Conservation (phyloP, 2,329 filamentous ascomycete species). For the Aspergillus unguis region DNA sequence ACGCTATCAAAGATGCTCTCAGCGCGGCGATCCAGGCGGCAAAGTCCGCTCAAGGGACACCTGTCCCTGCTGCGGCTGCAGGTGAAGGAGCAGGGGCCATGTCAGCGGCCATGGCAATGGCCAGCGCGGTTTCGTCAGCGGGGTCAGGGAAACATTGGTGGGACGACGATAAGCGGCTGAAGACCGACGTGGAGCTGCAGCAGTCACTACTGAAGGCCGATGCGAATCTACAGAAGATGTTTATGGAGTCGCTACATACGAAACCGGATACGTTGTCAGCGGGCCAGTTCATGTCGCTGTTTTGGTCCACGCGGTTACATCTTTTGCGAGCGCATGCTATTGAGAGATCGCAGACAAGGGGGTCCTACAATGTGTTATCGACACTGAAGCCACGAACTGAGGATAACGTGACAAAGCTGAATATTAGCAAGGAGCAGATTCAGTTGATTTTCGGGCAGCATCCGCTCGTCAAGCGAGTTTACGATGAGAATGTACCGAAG, state of each 20-base stretch:
- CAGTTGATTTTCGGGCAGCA: conserved; percentile 91
- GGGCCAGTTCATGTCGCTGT: conserved; percentile 81
- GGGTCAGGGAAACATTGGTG: conserved; percentile 55
- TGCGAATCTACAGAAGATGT: conserved; percentile 71
- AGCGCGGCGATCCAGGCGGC: conserved; percentile 70
- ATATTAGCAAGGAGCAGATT: conserved; percentile 86
- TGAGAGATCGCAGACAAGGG: conserved; percentile 78
- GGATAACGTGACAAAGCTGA: conserved; percentile 72
- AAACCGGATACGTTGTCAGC: conserved; percentile 82
- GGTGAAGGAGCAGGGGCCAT: conserved; percentile 41
- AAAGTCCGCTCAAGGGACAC: conserved; percentile 51
- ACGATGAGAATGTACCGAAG: conserved; percentile 87
- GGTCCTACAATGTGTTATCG: conserved; percentile 90
- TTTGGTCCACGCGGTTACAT: conserved; percentile 87
- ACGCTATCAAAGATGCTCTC: conserved; percentile 76
- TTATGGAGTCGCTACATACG: conserved; percentile 76
- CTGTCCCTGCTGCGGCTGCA: conserved; percentile 34
- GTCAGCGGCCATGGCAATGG: conserved; percentile 73
- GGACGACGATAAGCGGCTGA: conserved; percentile 78
- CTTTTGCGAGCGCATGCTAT: conserved; percentile 87
- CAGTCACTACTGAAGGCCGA: conserved; percentile 84
- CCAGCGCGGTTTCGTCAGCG: conserved; percentile 60
- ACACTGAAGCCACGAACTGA: conserved; percentile 78
- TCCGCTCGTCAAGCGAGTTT: conserved; percentile 82
- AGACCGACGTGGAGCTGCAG: conserved; percentile 75